phyloP scores from a whole-genome alignment of 2,329 filamentous ascomycete genomes.

The Fusarium udum region DNA sequence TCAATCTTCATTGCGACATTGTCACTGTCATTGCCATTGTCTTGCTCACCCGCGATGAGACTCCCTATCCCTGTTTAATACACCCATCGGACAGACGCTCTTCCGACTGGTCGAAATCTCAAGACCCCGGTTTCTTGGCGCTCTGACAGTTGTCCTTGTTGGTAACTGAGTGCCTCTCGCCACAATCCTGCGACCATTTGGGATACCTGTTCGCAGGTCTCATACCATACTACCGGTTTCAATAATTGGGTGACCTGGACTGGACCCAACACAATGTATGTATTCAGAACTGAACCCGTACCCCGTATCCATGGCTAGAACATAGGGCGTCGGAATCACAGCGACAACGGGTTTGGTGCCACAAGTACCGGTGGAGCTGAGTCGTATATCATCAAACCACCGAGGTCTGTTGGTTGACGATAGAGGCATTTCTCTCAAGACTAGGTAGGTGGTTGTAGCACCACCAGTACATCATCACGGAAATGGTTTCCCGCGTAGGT shows the following conservation, averaged over 20 bases:
- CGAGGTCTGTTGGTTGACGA: not conserved
- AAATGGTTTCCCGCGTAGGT: slow-evolving; percentile 30
- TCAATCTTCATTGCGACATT: not conserved
- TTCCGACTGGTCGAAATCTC: not conserved
- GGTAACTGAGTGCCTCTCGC: slow-evolving; percentile 4
- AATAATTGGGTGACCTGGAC: slow-evolving; percentile 8
- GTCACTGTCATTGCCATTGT: not conserved
- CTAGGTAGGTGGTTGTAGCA: not conserved
- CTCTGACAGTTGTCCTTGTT: slow-evolving; percentile 13
- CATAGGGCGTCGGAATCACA: slow-evolving; percentile 24
- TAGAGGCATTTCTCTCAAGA: not conserved
- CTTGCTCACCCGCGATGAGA: slow-evolving; percentile 2
- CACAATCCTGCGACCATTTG: slow-evolving; percentile 13
- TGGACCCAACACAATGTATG: slow-evolving; percentile 3
- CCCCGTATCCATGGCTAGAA: not conserved
- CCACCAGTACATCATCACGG: not conserved
- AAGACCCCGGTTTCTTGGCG: slow-evolving; percentile 2
- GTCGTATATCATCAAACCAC: slow-evolving; percentile 26
- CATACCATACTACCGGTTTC: slow-evolving; percentile 20
- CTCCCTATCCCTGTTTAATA: slow-evolving; percentile 3
- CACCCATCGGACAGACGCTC: not conserved
- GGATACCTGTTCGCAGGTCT: slow-evolving; percentile 25
- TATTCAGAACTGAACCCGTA: slow-evolving; percentile 7
- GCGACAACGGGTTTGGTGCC: slow-evolving; percentile 28
- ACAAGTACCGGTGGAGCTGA: slow-evolving; percentile 28